phyloP scores from a whole-genome alignment of 768 basidiomycete genomes.

The Cystobasidium onofrii region DNA sequence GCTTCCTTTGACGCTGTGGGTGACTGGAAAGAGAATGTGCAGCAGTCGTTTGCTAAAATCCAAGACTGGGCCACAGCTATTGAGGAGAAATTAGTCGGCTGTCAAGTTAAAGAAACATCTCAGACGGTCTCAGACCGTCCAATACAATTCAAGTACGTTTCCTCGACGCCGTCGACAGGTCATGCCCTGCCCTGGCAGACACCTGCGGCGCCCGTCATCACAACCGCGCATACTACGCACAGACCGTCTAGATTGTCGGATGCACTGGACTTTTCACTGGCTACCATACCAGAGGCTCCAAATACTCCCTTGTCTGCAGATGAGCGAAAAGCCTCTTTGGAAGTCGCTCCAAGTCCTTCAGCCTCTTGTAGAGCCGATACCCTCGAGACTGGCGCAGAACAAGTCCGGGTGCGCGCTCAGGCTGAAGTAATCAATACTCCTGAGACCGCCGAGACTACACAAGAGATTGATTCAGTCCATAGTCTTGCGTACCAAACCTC shows the following conservation, averaged over 20 bases:
- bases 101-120: not conserved
- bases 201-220: not conserved
- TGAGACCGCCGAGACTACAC: too few relatives aligned
- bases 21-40: not conserved
- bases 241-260: not conserved
- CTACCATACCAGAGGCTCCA: not conserved
- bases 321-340: not conserved
- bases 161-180: not conserved
- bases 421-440: too few relatives aligned
- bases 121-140: too few relatives aligned
- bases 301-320: not conserved
- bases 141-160: not conserved
- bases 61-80: slow-evolving; percentile 3
- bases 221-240: too few relatives aligned
- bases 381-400: too few relatives aligned
- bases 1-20: slow-evolving; percentile 10
- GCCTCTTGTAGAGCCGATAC: too few relatives aligned
- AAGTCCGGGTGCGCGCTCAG: too few relatives aligned
- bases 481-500: not conserved
- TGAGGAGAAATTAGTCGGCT: not conserved
- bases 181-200: not conserved
- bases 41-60: not conserved
- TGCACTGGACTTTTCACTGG: not conserved
- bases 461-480: too few relatives aligned
- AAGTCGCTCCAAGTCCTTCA: not conserved